Evolutionary conservation across 441 rosid genomes (phyloP), one percentile per base, ranked within the genome.

Genomic region (Croton setiger): DNA sequence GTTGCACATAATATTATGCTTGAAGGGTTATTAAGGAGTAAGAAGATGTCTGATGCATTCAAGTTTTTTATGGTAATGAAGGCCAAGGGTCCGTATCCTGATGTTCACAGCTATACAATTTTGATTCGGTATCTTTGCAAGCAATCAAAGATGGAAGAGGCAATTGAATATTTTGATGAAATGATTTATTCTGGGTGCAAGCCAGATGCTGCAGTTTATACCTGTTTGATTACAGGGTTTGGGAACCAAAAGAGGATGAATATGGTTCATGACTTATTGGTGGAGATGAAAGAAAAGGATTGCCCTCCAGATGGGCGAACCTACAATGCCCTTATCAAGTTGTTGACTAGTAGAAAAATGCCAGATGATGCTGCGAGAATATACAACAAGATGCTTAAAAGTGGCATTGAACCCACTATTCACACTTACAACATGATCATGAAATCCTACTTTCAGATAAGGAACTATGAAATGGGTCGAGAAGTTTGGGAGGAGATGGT

Each of bases 51-150:
- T 1, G 94, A 94, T 74, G 90, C 89, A 2, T 83, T 90, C 39
- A 92, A 92, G 78, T 75, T 94, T 78, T 86, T 94, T 17, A 84
- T 84, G 85, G 80, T 92, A 47, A 90, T 94, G 98, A 88, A 84
- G 78, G 78, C 87, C 47, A 90, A 88, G 80, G 98, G 92, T 8
- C 98, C 97, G 23, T 51, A 31, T 0, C 96, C 97, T 1, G 89
- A 81, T 55, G 86, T 85, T 41, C 79, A 78, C 41, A 94, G 99
- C 78, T 92, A 83, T 77, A 88, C 90, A 3, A 82, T 83, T 61
- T 72, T 92, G 86, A 88, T 92, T 60, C 76, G 86, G 67, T 81
- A 83, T 68, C 76, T 92, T 13, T 87, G 98, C 69, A 94, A 87
- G 83, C 92, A 90, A 72, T 70, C 82, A 1, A 87, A 72, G 75